Evolutionary conservation across 1,139 yeast species (phyloP), one percentile per base, ranked within the genome.

Genomic region (Kluyveromyces sp.): DNA sequence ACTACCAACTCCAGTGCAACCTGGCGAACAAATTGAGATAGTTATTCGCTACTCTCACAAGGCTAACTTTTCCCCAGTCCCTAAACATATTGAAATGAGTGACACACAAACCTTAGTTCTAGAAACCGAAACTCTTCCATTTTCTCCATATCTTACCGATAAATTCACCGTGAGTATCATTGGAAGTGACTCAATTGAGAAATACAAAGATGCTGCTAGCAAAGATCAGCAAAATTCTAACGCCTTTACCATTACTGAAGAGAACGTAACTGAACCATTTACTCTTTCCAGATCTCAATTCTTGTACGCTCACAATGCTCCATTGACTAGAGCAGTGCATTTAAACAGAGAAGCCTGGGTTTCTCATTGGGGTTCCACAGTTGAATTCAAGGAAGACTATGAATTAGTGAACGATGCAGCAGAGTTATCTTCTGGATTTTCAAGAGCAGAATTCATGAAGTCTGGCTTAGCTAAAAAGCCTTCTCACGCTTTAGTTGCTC

Each of bases 331-430:
- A 52, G 85, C 80, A 8, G 72, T 75, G 52, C 73, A 70, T 50
- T 72, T 88, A 50, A 71, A 78, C 53, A 78, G 97, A 63, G 85
- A 86, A 42, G 67, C 87, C 42, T 90, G 97, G 96, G 74, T 89
- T 45, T 80, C 87, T 2, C 89, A 83, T 57, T 81, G 85, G 85
- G 80, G 83, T 29, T 67, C 73, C 44, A 68, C 81, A 4, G 60
- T 81, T 8, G 79, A 83, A 46, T 70, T 81, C 52, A 96, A 88
- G 62, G 98, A 94, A 63, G 81, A 83, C 58, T 90, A 88, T 63
- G 92, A 89, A 68, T 59, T 90, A 43, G 76, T 83, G 41, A 87
- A 92, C 61, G 70, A 70, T 33, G 97, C 86, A 31, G 95, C 96
- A 7, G 71, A 71, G 49, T 72, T 90, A 55, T 67, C 72, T 43